Conservation (phyloP, 768 basidiomycete species). For the Flagelloscypha sp. region DNA sequence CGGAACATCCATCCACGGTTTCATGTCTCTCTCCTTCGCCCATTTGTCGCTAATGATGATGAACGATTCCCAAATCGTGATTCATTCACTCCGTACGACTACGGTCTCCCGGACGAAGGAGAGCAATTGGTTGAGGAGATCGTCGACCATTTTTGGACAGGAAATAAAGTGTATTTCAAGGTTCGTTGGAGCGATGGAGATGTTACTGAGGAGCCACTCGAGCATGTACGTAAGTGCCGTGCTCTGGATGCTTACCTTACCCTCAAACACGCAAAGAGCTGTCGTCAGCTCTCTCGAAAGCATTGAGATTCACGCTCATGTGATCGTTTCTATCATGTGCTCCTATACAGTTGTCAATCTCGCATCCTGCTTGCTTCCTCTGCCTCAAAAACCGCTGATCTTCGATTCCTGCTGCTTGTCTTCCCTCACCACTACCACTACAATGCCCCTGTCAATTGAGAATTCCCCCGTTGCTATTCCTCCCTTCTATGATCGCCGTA, state of each 20-base stretch:
- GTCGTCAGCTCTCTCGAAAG: too few species aligned
- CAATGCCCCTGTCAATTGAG: too few species aligned
- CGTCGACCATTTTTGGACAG: conserved; percentile 8
- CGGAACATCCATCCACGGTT: conserved; percentile 21
- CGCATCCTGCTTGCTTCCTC: too few species aligned
- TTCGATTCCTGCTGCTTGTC: too few species aligned
- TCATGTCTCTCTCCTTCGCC: conserved; percentile 23
- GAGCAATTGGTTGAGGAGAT: conserved; percentile 11
- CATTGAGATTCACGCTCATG: too few species aligned
- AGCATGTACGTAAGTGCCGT: conserved; percentile 1
- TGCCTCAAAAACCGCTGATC: too few species aligned
- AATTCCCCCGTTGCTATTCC: too few species aligned
- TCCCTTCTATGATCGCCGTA: too few species aligned
- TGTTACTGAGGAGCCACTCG: conserved; percentile 13
- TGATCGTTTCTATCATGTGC: too few species aligned
- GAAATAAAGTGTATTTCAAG: conserved; percentile 6
- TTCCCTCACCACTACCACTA: too few species aligned
- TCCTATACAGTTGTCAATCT: too few species aligned
- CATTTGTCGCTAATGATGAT: conserved; percentile 21
- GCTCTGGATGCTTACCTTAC: conserved; percentile 5
- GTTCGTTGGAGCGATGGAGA: conserved; percentile 13
- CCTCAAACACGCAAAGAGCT: background rate
- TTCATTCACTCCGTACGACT: conserved; percentile 11
- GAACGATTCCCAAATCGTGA: conserved; percentile 20
- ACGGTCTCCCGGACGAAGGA: conserved; percentile 4